These are phyloP conservation scores for Dactylellina cionopaga DNA, from an alignment of 2,329 filamentous ascomycete genomes.

Conservation along the genomic window DNA sequence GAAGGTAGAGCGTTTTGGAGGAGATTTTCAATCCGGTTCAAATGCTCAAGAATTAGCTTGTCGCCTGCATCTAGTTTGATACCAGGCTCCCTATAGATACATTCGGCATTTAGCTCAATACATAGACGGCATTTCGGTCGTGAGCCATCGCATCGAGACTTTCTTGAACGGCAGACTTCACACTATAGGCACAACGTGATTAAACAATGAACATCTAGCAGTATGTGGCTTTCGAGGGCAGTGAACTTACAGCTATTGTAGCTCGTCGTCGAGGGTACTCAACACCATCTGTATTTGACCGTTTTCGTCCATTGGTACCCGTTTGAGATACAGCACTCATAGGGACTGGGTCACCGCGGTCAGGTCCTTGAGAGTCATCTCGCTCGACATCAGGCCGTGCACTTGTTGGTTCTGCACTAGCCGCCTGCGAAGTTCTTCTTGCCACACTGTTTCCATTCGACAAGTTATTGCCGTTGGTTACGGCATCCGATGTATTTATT, in stretches of 20 bases:
- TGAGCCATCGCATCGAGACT: slow-evolving; percentile 80
- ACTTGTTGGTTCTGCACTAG: slow-evolving; percentile 32
- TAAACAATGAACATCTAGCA: neutral
- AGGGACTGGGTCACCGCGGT: slow-evolving; percentile 47
- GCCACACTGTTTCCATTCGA: slow-evolving; percentile 30
- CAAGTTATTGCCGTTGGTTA: slow-evolving; percentile 38
- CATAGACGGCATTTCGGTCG: slow-evolving; percentile 87
- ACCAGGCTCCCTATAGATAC: slow-evolving; percentile 83
- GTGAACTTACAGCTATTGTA: slow-evolving; percentile 71
- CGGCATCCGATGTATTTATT: slow-evolving; percentile 50
- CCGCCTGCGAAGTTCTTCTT: slow-evolving; percentile 40
- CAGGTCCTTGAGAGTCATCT: slow-evolving; percentile 55
- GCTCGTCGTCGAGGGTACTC: slow-evolving; percentile 73
- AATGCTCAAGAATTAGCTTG: slow-evolving; percentile 82
- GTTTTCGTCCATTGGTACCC: slow-evolving; percentile 68
- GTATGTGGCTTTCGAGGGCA: neutral
- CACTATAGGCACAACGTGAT: slow-evolving; percentile 73
- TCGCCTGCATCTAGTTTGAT: slow-evolving; percentile 88
- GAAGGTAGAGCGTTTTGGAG: slow-evolving; percentile 69
- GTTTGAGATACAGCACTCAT: slow-evolving; percentile 62
- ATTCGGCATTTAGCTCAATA: slow-evolving; percentile 81
- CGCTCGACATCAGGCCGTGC: slow-evolving; percentile 51
- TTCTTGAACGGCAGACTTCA: slow-evolving; percentile 81
- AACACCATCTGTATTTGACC: slow-evolving; percentile 67
- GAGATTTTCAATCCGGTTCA: slow-evolving; percentile 79